phyloP scores from a whole-genome alignment of 2,329 filamentous ascomycete genomes.

The Colletotrichum sp. region DNA sequence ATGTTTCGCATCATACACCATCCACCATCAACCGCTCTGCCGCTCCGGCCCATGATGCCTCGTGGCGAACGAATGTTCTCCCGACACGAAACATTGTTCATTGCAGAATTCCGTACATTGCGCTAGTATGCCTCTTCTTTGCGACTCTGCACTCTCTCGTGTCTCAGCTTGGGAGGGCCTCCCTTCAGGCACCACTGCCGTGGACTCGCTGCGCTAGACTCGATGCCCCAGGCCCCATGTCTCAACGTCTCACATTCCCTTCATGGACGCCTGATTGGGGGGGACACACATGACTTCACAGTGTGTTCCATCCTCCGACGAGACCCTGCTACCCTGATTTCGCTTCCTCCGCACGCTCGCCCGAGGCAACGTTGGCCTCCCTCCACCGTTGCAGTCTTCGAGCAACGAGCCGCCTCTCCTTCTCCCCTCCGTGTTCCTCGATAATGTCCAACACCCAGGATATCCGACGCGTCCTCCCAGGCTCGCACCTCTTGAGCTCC shows the following conservation, averaged over 20 bases:
- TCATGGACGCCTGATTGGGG: not conserved
- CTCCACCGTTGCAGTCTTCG: conserved; percentile 27
- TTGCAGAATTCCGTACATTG: conserved; percentile 6
- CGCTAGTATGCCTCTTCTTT: not conserved
- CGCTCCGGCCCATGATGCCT: not conserved
- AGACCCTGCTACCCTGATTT: not conserved
- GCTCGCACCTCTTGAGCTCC: conserved; percentile 37
- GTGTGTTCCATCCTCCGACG: not conserved
- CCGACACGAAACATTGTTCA: not conserved
- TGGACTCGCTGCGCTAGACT: not conserved
- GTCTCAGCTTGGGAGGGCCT: not conserved
- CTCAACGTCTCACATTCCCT: conserved; percentile 2
- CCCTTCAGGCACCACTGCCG: not conserved
- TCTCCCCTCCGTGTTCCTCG: conserved; percentile 21
- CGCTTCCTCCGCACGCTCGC: not conserved
- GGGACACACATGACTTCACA: not conserved
- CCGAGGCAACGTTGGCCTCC: not conserved
- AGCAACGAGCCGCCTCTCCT: conserved; percentile 10
- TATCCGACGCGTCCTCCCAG: conserved; percentile 34
- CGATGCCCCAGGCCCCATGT: not conserved
- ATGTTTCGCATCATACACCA: not conserved
- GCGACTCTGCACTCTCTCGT: not conserved
- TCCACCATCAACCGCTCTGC: not conserved
- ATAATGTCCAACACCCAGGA: conserved; percentile 33
- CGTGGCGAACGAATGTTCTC: conserved; percentile 4